These are phyloP conservation scores for Ambrosiella xylebori DNA, from an alignment of 2,329 filamentous ascomycete species.

Conservation along the genomic window DNA sequence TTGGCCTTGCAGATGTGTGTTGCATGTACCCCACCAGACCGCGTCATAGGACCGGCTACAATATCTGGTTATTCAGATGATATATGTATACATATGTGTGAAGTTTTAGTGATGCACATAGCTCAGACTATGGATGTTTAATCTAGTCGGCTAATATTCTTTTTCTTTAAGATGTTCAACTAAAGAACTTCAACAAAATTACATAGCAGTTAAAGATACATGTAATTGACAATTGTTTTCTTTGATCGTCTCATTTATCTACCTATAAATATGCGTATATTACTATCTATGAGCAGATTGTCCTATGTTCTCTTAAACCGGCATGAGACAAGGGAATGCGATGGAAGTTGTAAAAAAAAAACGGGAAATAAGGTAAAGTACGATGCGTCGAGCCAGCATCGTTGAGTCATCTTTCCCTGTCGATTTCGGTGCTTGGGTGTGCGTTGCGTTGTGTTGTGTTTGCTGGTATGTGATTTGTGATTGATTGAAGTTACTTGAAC, in stretches of 20 bases:
- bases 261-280: too few relatives aligned
- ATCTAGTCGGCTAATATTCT: too few relatives aligned
- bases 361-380: constrained; percentile 1
- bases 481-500: neutral
- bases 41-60: neutral
- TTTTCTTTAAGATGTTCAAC: too few relatives aligned
- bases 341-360: neutral
- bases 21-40: neutral
- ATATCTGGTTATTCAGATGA: neutral
- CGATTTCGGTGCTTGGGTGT: neutral
- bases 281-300: too few relatives aligned
- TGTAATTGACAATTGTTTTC: neutral
- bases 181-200: too few relatives aligned
- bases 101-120: too few relatives aligned
- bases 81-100: too few relatives aligned
- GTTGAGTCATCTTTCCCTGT: constrained; percentile 8
- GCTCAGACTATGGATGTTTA: too few relatives aligned
- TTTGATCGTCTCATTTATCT: neutral
- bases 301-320: too few relatives aligned
- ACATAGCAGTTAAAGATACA: too few relatives aligned
- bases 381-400: neutral
- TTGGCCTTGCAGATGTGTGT: neutral
- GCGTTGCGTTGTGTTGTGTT: neutral
- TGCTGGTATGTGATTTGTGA: neutral
- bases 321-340: neutral